Percentiles rank a stretch among this genome's conserved stretches.
Conservation (phyloP, 306 rosid genomes). For the Senna siamea region DNA sequence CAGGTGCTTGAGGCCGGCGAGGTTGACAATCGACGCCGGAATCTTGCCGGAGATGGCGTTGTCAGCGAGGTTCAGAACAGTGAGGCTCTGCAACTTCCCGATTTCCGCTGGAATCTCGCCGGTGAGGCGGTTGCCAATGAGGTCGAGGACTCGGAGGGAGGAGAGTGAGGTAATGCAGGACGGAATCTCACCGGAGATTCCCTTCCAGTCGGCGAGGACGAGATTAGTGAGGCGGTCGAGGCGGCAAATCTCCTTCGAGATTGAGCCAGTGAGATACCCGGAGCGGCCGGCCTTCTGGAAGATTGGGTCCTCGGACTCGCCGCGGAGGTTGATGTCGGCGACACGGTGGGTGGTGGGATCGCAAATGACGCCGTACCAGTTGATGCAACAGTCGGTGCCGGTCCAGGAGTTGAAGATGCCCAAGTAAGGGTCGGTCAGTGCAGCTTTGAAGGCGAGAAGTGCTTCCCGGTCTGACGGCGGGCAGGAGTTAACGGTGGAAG, state of each 20-base stretch:
- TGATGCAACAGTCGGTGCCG: constrained; percentile 66
- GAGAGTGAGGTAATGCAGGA: constrained; percentile 64
- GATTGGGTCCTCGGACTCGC: constrained; percentile 80
- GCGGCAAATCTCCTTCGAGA: constrained; percentile 74
- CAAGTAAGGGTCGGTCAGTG: constrained; percentile 66
- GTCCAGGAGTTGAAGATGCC: constrained; percentile 80
- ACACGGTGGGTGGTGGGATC: constrained; percentile 64
- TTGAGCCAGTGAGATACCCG: constrained; percentile 75
- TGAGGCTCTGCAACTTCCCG: constrained; percentile 53
- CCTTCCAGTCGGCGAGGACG: constrained; percentile 85
- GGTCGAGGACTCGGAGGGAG: constrained; percentile 69
- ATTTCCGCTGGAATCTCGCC: constrained; percentile 67
- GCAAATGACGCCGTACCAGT: constrained; percentile 82
- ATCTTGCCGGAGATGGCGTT: constrained; percentile 64
- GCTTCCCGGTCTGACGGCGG: constrained; percentile 74
- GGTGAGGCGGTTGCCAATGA: constrained; percentile 63
- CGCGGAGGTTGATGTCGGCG: constrained; percentile 80
- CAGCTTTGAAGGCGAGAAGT: constrained; percentile 61
- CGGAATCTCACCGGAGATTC: constrained; percentile 72
- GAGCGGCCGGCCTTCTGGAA: constrained; percentile 57
- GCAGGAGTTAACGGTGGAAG: constrained; percentile 63
- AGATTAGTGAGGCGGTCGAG: constrained; percentile 61
- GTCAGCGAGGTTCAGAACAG: constrained; percentile 64
- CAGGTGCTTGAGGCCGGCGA: constrained; percentile 61
- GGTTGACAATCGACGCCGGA: constrained; percentile 55